These are phyloP conservation scores for Penicillium oxalicum DNA, from an alignment of 2,329 filamentous ascomycete species.

Conservation along the genomic window DNA sequence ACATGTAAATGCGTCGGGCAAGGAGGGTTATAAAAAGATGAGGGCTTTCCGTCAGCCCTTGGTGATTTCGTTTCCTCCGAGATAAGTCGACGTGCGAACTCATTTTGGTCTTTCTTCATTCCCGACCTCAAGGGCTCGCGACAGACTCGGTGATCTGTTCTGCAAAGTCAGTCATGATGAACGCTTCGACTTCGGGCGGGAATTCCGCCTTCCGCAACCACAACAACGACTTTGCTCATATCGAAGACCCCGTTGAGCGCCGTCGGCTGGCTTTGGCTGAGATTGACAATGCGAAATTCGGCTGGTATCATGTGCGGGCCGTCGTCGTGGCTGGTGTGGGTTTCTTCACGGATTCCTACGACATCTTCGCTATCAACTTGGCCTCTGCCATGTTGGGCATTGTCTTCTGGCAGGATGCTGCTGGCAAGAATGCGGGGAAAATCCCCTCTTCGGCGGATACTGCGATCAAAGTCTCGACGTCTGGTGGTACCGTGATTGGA, in stretches of 20 bases:
- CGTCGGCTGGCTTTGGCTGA: conserved; percentile 72
- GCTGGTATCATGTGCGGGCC: conserved; percentile 77
- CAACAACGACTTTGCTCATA: conserved; percentile 2
- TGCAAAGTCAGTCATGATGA: neutral
- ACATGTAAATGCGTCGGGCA: too few relatives aligned
- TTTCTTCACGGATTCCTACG: conserved; percentile 85
- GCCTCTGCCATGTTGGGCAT: conserved; percentile 71
- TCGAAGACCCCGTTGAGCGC: conserved; percentile 66
- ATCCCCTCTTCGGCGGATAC: conserved; percentile 67
- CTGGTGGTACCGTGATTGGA: conserved; percentile 74
- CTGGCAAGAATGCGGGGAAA: conserved; percentile 31
- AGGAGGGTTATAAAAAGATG: too few relatives aligned
- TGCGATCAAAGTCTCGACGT: conserved; percentile 80
- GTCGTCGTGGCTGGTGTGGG: conserved; percentile 74
- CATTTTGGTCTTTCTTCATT: too few relatives aligned
- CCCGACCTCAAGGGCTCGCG: too few relatives aligned
- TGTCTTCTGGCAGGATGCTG: conserved; percentile 63
- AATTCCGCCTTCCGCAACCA: conserved; percentile 1
- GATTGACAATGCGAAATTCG: conserved; percentile 74
- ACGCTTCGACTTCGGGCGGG: neutral
- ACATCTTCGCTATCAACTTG: conserved; percentile 72
- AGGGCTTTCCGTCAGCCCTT: too few relatives aligned
- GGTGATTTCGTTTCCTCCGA: too few relatives aligned
- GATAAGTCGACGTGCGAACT: too few relatives aligned
- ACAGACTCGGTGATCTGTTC: too few relatives aligned